phyloP scores from a whole-genome alignment of 225 moss, liverwort and hornwort genomes.

The Marchantia paleacea region DNA sequence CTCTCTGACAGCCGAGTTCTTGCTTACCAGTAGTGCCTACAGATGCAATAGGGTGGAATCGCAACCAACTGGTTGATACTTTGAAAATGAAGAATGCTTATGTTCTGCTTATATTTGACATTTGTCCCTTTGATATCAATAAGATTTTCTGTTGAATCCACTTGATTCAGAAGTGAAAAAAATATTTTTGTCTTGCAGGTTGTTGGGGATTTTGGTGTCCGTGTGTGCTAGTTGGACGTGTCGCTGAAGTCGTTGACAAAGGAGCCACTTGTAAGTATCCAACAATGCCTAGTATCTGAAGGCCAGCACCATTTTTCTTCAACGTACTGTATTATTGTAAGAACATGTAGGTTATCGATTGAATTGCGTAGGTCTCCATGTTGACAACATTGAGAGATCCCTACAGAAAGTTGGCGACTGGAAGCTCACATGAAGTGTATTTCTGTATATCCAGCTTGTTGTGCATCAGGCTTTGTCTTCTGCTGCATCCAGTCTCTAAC shows the following conservation, averaged over 20 bases:
- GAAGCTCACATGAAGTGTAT: neutral
- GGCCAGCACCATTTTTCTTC: too few relatives aligned
- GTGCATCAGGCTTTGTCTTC: neutral
- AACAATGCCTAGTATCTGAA: too few relatives aligned
- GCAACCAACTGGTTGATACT: too few relatives aligned
- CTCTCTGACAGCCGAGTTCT: too few relatives aligned
- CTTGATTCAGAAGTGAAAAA: neutral
- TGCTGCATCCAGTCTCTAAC: neutral
- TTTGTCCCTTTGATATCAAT: neutral
- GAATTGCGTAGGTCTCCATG: too few relatives aligned
- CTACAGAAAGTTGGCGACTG: neutral
- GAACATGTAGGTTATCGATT: too few relatives aligned
- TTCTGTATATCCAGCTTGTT: neutral
- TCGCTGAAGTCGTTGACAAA: conserved; percentile 17
- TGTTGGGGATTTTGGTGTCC: conserved; percentile 5
- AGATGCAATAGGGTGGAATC: neutral
- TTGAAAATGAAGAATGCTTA: too few relatives aligned
- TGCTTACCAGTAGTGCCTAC: neutral
- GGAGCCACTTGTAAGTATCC: conserved; percentile 19
- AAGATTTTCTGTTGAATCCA: too few relatives aligned
- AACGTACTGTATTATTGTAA: too few relatives aligned
- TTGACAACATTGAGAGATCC: neutral
- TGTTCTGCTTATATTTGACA: neutral
- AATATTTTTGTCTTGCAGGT: conserved; percentile 10
- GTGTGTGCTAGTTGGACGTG: conserved; percentile 14